Base-by-base conservation (phyloP, 192 early-diverging fungal genomes). In the Umbelopsis sp. region DNA sequence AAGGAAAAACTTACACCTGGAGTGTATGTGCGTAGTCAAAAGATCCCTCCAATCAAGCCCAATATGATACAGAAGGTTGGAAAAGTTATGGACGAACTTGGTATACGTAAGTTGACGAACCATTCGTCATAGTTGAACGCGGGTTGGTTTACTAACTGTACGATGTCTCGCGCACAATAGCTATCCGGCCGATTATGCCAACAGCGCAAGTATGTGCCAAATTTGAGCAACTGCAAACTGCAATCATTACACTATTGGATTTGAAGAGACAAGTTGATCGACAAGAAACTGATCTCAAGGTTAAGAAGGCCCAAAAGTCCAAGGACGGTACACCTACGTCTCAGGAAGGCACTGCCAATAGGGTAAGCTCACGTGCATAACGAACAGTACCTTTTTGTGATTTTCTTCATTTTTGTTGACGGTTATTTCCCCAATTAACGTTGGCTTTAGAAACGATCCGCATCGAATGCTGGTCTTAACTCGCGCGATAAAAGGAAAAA, bases 121-220 rank as follows among this genome's bases (percentile, higher is more conserved):
- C 38, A 41, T 41, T 41, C 4, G 12, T 11, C 38, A 41, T 66
- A n/a, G 14, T 45, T n/a, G 8, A n/a, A n/a, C n/a, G n/a, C n/a
- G n/a, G 22, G 16, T 25, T 16, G 44, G 44, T 47, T 69, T 4
- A 24, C 36, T 22, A 9, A 21, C 9, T 38, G 44, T 36, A 73
- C 45, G n/a, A 7, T 16, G 0, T 12, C 36, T 56, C 34, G 16
- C 20, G 65, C 16, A 26, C 5, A 52, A 47, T 26, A 81, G 79
- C 71, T 25, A 45, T 83, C 14, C 88, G 89, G n/a, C 96, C 96
- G 0, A 76, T 86, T 8, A 95, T 97, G 91, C 90, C 92, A 5
- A 97, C 94, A 4, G 88, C 85, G 14, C 82, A 84, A 0, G 90
- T 97, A 22, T 93, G 91, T 77, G 84, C 88, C 26, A 90, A 90